Percentiles rank a stretch among this genome's conserved stretches.
Conservation (phyloP, 148 eudicot species). For the Heliamphora exappendiculata region DNA sequence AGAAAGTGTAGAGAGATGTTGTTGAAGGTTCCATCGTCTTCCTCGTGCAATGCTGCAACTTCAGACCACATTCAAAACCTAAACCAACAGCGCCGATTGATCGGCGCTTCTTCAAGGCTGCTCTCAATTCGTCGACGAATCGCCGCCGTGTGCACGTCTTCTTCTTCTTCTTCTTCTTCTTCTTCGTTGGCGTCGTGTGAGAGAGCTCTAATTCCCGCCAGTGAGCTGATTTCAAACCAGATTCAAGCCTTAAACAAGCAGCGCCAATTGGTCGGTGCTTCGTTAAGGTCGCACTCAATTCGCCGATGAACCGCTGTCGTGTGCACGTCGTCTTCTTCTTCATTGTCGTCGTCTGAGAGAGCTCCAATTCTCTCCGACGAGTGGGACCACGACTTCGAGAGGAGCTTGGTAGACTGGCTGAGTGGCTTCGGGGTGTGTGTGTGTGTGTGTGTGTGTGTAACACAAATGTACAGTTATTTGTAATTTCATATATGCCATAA, state of each 20-base stretch:
- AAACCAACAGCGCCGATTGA: not conserved
- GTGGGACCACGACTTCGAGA: not conserved
- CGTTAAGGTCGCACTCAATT: not conserved
- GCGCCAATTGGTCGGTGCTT: not conserved
- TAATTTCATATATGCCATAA: not conserved
- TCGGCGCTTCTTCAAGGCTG: not conserved
- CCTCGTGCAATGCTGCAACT: not conserved
- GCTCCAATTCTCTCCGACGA: conserved; percentile 17
- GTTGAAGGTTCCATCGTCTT: not conserved
- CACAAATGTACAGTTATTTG: not conserved
- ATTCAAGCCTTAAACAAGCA: not conserved
- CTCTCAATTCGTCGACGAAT: not conserved
- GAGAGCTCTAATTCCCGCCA: conserved; percentile 17
- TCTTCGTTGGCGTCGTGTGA: not conserved
- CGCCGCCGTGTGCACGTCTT: not conserved
- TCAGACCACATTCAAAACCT: not conserved
- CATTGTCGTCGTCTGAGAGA: not conserved
- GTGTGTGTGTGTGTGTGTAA: not conserved
- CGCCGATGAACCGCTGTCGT: not conserved
- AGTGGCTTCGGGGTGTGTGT: conserved; percentile 6
- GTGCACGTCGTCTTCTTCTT: not conserved
- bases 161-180: too few species aligned
- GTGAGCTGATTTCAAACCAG: not conserved
- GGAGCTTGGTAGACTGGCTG: conserved; percentile 49
- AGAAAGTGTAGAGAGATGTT: not conserved